phyloP scores from a whole-genome alignment of 495 filamentous ascomycete species.

The Daldinia vernicosa region DNA sequence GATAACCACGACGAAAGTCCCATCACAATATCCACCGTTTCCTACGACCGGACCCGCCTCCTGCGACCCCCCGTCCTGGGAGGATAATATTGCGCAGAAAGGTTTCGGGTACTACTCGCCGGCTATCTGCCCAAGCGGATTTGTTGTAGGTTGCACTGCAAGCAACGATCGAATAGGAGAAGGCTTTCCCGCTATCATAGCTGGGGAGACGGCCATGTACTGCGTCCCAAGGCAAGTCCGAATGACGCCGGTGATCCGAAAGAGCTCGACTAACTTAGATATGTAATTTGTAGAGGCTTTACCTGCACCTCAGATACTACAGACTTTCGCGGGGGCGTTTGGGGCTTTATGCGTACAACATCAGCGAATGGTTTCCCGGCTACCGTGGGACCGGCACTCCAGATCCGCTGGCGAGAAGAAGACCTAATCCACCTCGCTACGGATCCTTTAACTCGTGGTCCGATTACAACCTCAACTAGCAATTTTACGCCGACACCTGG shows the following conservation, averaged over 20 bases:
- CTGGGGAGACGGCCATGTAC: constrained; percentile 51
- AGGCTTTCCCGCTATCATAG: constrained; percentile 48
- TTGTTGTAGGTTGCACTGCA: constrained; percentile 50
- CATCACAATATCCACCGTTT: constrained; percentile 53
- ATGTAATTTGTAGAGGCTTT: constrained; percentile 37
- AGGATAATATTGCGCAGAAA: constrained; percentile 41
- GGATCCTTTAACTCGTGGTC: constrained; percentile 42
- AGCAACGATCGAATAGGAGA: constrained; percentile 42
- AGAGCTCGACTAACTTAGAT: constrained; percentile 1
- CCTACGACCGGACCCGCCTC: constrained; percentile 47
- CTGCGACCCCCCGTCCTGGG: constrained; percentile 52
- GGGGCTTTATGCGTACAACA: constrained; percentile 46
- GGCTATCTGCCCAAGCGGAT: constrained; percentile 53
- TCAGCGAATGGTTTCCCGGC: constrained; percentile 34
- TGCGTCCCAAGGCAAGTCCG: constrained; percentile 47
- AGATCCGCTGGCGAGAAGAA: constrained; percentile 52
- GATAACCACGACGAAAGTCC: constrained; percentile 48
- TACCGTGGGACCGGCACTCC: constrained; percentile 52
- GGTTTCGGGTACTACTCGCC: constrained; percentile 56
- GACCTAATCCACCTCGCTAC: constrained; percentile 50
- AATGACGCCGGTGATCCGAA: neutral
- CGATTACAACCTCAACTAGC: neutral
- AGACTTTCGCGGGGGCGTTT: constrained; percentile 54
- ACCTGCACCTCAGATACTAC: constrained; percentile 52
- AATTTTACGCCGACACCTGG: neutral